Percentiles rank a stretch among this genome's conserved stretches.
Evolutionary conservation across 1,139 yeast genomes (phyloP).

Genomic region (Candida smagusa): DNA sequence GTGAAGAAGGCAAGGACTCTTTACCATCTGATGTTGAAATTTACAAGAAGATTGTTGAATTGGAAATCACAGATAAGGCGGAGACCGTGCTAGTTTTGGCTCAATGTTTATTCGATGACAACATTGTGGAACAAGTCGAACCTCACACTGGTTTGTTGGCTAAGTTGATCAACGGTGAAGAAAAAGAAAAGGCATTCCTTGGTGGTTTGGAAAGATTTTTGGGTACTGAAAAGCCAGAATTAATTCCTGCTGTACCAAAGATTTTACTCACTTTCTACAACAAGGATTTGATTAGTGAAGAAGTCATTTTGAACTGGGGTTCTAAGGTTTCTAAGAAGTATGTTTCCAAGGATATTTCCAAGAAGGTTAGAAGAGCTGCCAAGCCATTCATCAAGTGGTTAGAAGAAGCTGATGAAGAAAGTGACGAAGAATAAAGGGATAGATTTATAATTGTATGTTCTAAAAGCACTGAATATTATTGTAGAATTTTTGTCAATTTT

Average conservation of each 20-base stretch:
- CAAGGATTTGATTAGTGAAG: conserved; percentile 80
- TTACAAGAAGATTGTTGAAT: conserved; percentile 81
- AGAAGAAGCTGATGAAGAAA: conserved; percentile 80
- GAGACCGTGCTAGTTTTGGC: conserved; percentile 89
- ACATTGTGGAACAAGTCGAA: conserved; percentile 68
- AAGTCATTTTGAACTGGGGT: conserved; percentile 79
- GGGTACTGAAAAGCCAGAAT: conserved; percentile 77
- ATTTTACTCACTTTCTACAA: conserved; percentile 79
- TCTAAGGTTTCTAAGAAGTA: conserved; percentile 89
- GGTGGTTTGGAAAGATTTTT: conserved; percentile 96
- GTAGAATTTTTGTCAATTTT: too few relatives aligned
- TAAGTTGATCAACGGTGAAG: conserved; percentile 65
- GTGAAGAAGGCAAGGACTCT: conserved; percentile 52
- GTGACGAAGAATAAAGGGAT: conserved; percentile 48
- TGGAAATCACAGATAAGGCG: conserved; percentile 68
- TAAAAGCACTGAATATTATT: conserved; percentile 1
- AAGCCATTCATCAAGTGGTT: conserved; percentile 95
- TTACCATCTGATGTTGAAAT: conserved; percentile 86
- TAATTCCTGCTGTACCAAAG: conserved; percentile 74
- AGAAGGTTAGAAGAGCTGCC: conserved; percentile 94
- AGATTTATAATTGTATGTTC: background rate
- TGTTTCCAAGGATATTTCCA: conserved; percentile 86
- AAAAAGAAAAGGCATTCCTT: conserved; percentile 80
- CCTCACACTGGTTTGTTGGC: conserved; percentile 79
- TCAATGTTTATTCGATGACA: conserved; percentile 81